Percentiles rank a stretch among this genome's conserved stretches.
Conservation (phyloP, 2,329 filamentous ascomycete species). For the Stemphylium lycopersici region DNA sequence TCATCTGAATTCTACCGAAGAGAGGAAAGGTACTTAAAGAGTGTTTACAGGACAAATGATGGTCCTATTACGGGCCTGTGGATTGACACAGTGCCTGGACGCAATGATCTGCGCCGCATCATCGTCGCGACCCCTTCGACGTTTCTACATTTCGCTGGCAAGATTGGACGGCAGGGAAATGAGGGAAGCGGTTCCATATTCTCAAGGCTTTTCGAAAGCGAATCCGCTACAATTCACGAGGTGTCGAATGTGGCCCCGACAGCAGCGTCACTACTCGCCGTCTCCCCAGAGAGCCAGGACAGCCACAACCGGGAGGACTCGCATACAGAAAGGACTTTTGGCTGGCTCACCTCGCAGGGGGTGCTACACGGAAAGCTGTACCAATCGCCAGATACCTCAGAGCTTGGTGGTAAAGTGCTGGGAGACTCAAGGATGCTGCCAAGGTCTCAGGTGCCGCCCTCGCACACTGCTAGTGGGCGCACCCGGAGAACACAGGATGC, state of each 20-base stretch:
- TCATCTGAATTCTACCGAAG: constrained; percentile 93
- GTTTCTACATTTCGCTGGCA: constrained; percentile 81
- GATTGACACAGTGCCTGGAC: constrained; percentile 74
- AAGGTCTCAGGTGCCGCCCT: constrained; percentile 72
- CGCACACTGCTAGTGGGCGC: constrained; percentile 68
- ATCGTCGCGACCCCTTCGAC: constrained; percentile 79
- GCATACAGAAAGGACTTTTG: constrained; percentile 74
- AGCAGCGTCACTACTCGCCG: constrained; percentile 70
- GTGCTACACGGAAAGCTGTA: constrained; percentile 85
- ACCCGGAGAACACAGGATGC: constrained; percentile 71
- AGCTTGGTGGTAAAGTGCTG: constrained; percentile 77
- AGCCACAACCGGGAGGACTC: constrained; percentile 57
- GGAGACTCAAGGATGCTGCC: constrained; percentile 78
- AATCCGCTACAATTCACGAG: constrained; percentile 79
- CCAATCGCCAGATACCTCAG: constrained; percentile 63
- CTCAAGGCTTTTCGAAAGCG: constrained; percentile 83
- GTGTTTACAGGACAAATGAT: constrained; percentile 80
- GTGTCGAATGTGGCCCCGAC: constrained; percentile 64
- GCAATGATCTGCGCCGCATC: constrained; percentile 75
- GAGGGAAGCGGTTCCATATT: constrained; percentile 88
- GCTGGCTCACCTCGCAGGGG: constrained; percentile 88
- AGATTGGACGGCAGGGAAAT: constrained; percentile 71
- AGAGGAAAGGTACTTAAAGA: constrained; percentile 90
- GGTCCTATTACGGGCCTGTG: constrained; percentile 85
- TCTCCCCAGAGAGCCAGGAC: constrained; percentile 75